Conservation (phyloP, 352 stramenopile genomes). For the Phytophthora podocarpi region DNA sequence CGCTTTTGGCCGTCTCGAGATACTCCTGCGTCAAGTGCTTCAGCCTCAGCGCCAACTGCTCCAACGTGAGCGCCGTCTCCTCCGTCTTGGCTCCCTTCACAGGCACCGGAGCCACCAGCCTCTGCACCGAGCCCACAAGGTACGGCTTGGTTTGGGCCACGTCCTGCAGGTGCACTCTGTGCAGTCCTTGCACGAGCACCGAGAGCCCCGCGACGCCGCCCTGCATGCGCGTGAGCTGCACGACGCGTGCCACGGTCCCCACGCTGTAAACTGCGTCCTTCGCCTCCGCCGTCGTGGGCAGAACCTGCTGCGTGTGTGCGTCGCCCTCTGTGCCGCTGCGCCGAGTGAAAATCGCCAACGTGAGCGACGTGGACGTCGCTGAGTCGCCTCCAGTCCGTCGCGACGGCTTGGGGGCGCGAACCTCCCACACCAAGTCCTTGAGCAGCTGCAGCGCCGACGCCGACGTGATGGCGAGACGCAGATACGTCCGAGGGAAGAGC, state of each 20-base stretch:
- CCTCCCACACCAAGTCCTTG: constrained; percentile 81
- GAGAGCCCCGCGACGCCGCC: constrained; percentile 57
- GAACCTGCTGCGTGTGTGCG: constrained; percentile 1
- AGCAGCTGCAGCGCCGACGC: constrained; percentile 69
- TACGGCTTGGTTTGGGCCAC: constrained; percentile 63
- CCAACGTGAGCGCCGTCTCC: constrained; percentile 30
- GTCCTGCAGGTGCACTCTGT: constrained; percentile 56
- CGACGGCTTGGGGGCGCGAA: constrained; percentile 54
- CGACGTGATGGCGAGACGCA: constrained; percentile 72
- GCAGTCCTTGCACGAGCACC: constrained; percentile 71
- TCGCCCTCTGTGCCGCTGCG: constrained; percentile 31
- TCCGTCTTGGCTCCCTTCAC: constrained; percentile 20
- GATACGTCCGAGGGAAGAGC: constrained; percentile 77
- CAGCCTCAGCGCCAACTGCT: constrained; percentile 49
- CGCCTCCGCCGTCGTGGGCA: constrained; percentile 24
- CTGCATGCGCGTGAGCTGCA: constrained; percentile 77
- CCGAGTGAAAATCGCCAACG: constrained; percentile 71
- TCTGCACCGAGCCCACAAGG: constrained; percentile 55
- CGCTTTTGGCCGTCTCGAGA: constrained; percentile 68
- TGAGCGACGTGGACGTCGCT: constrained; percentile 41
- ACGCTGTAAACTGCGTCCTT: constrained; percentile 56
- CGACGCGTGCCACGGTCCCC: constrained; percentile 69
- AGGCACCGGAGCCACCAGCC: constrained; percentile 18
- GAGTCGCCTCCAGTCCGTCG: constrained; percentile 24
- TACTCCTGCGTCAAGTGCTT: constrained; percentile 74